Percentiles rank a stretch among this genome's conserved stretches.
Evolutionary conservation across 192 early-diverging fungal genomes (phyloP).

Genomic region (Rhizoclosmatium sp.): DNA sequence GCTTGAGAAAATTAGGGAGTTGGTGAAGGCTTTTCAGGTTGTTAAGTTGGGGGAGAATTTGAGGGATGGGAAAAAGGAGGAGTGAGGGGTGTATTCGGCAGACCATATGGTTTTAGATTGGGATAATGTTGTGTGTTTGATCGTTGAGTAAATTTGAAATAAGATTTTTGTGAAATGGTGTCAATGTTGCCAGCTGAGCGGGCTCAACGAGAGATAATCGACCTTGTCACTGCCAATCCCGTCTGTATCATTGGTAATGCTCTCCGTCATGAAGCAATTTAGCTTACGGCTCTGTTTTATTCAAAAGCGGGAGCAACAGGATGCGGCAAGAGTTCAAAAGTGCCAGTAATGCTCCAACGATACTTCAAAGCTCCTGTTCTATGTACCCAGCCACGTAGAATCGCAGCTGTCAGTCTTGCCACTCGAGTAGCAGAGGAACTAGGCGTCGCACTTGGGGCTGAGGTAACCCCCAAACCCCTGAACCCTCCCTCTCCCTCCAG

Average conservation of each 20-base stretch:
- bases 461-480: too few species aligned
- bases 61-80: too few species aligned
- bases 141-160: too few species aligned
- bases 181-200: not conserved
- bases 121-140: too few species aligned
- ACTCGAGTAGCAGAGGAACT: slow-evolving; percentile 83
- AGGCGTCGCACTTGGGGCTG: slow-evolving; percentile 47
- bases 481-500: too few species aligned
- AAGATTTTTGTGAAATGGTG: not conserved
- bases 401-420: slow-evolving; percentile 87
- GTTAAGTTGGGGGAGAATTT: too few species aligned
- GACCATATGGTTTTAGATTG: too few species aligned
- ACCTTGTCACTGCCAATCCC: not conserved
- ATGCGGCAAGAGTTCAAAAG: not conserved
- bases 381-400: slow-evolving; percentile 85
- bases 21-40: too few species aligned
- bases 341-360: not conserved
- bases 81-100: too few species aligned
- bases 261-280: not conserved
- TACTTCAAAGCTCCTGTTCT: not conserved
- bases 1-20: too few species aligned
- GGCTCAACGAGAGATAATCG: not conserved
- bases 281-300: not conserved
- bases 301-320: not conserved
- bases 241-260: not conserved